Percentiles rank a stretch among this genome's conserved stretches.
Conservation (phyloP, 768 basidiomycete genomes). For the Tylopilus plumbeoviolaceoides region DNA sequence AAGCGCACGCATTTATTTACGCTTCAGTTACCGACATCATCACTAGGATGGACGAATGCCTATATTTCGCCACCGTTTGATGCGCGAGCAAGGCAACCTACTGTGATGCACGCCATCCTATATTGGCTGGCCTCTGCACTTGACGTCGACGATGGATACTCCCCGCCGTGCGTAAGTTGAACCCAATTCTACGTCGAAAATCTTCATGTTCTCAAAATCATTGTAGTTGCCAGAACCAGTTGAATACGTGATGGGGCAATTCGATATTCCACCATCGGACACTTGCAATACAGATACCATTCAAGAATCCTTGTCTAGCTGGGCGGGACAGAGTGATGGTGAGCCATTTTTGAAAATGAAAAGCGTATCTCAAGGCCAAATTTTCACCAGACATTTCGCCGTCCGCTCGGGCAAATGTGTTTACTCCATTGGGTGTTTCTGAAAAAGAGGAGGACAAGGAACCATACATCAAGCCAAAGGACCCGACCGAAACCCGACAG, state of each 20-base stretch:
- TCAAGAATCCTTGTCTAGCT: constrained; percentile 30
- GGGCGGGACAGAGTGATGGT: constrained; percentile 30
- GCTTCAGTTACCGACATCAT: not conserved
- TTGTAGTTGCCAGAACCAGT: constrained; percentile 30
- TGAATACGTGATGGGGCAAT: constrained; percentile 29
- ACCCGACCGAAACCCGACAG: constrained; percentile 20
- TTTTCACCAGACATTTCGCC: constrained; percentile 18
- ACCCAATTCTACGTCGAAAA: not conserved
- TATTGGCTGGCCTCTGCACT: constrained; percentile 59
- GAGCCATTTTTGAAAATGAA: not conserved
- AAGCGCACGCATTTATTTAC: not conserved
- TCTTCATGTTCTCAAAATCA: not conserved
- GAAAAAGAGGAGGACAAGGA: constrained; percentile 20
- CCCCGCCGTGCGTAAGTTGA: constrained; percentile 20
- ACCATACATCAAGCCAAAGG: constrained; percentile 21
- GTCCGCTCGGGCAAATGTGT: constrained; percentile 17
- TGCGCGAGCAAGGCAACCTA: constrained; percentile 40
- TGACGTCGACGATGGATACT: constrained; percentile 29
- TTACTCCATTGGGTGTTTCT: constrained; percentile 14
- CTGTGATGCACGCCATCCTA: constrained; percentile 47
- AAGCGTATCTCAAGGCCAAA: not conserved
- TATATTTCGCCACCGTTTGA: constrained; percentile 47
- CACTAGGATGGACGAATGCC: constrained; percentile 49
- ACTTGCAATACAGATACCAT: constrained; percentile 12
- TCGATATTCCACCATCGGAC: constrained; percentile 22